Evolutionary conservation across 2,329 filamentous ascomycete genomes (phyloP), one percentile per base, ranked within the genome.

Genomic region (Cytospora chrysosperma): DNA sequence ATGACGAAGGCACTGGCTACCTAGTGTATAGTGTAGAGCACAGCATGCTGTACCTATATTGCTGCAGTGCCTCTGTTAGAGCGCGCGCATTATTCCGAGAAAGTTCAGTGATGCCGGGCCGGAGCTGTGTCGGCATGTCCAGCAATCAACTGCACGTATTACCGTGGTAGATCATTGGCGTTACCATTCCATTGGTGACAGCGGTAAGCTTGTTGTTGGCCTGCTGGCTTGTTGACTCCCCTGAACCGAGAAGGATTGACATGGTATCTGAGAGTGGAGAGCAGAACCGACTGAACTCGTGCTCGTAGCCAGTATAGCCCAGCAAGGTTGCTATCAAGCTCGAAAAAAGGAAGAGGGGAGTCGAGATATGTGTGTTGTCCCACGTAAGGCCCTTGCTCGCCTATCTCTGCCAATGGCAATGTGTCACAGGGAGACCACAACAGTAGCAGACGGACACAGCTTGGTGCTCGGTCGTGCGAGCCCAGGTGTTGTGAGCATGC

Each of bases 91-190:
- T 52, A 24, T 56, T 56, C 58, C 62, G 62, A 56, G 27, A 51
- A 52, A n/a, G 40, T 54, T 53, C 26, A 43, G 56, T 60, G 17
- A 43, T 47, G 26, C 24, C 52, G 34, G 43, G 52, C 54, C 47
- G 60, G 60, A 60, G 56, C 30, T 57, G 60, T 53, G 32, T 59
- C 54, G 54, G 34, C 54, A 53, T 63, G 49, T 59, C 59, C 49
- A 47, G 61, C 56, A 53, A 37, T 59, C 43, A 47, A 55, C 32
- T 40, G 15, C 10, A 12, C 54, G 54, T 40, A n/a, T n/a, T n/a
- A n/a, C n/a, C n/a, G n/a, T n/a, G n/a, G n/a, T 53, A 47, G 32
- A 52, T 17, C 17, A 27, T 52, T 49, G 32, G 60, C 56, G 47
- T 19, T 24, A 37, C 24, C 32, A 24, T 57, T 21, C 15, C 27